Conservation (phyloP, 1,139 yeast genomes). For the Nematodospora anomalae region DNA sequence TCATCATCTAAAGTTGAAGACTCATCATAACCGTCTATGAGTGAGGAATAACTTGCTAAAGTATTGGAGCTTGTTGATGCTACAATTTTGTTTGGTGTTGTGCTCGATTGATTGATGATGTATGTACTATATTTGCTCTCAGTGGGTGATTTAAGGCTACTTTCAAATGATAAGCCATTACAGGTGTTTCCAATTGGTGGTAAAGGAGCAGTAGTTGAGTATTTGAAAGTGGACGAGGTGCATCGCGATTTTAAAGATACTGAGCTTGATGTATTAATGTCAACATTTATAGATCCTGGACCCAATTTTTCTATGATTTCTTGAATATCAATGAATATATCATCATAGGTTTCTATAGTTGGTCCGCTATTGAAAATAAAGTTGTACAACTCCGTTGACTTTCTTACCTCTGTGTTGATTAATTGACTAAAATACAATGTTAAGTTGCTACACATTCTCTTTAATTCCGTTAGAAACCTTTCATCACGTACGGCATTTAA, state of each 20-base stretch:
- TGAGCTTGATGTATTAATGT: slow-evolving; percentile 14
- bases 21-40: slow-evolving; percentile 24
- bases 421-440: slow-evolving; percentile 34
- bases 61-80: slow-evolving; percentile 18
- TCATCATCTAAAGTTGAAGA: slow-evolving; percentile 4
- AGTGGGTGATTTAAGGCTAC: background rate
- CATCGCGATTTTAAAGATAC: slow-evolving; percentile 10
- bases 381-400: slow-evolving; percentile 18
- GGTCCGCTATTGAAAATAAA: slow-evolving; percentile 17
- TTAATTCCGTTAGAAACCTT: slow-evolving; percentile 18
- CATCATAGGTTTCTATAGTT: slow-evolving; percentile 11
- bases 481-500: slow-evolving; percentile 17
- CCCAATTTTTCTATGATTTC: slow-evolving; percentile 24
- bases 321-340: slow-evolving; percentile 10
- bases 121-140: background rate
- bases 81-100: slow-evolving; percentile 1
- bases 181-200: slow-evolving; percentile 18
- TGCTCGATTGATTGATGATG: background rate
- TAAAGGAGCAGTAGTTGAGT: slow-evolving; percentile 32
- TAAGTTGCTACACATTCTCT: slow-evolving; percentile 34
- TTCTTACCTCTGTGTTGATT: slow-evolving; percentile 10
- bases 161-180: background rate
- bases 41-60: slow-evolving; percentile 24
- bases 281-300: slow-evolving; percentile 22
- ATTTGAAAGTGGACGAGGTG: slow-evolving; percentile 13